Conservation (phyloP, 257 asterid genomes). For the Solanum boliviense region DNA sequence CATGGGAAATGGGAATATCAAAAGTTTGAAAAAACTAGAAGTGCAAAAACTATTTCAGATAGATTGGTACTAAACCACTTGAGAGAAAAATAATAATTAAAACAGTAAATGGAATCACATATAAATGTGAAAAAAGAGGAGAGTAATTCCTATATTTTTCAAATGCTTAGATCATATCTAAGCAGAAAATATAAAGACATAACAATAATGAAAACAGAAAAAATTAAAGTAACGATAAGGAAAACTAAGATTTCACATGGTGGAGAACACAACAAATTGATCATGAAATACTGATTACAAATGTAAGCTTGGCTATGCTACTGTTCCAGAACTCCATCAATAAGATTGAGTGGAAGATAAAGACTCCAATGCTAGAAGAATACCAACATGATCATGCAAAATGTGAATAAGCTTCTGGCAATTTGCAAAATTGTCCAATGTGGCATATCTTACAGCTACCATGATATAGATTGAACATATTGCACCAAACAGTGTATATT, state of each 20-base stretch:
- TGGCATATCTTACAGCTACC: background rate
- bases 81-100: background rate
- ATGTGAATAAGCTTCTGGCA: background rate
- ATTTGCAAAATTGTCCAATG: background rate
- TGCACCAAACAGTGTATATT: background rate
- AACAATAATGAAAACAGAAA: background rate
- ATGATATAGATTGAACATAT: background rate
- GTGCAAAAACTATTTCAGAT: background rate
- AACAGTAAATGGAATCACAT: background rate
- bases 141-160: background rate
- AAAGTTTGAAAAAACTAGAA: background rate
- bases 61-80: background rate
- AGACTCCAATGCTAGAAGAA: background rate
- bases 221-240: background rate
- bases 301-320: background rate
- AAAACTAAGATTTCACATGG: background rate
- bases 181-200: background rate
- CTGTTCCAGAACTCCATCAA: background rate
- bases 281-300: background rate
- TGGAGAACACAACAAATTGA: background rate
- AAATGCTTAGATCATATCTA: background rate
- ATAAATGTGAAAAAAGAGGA: background rate
- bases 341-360: background rate
- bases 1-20: background rate
- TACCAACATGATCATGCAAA: background rate